A percentile compares a stretch with the other conserved stretches of the same genome.
phyloP scores from a whole-genome alignment of 306 rosid genomes.

The Dalbergia cultrata region DNA sequence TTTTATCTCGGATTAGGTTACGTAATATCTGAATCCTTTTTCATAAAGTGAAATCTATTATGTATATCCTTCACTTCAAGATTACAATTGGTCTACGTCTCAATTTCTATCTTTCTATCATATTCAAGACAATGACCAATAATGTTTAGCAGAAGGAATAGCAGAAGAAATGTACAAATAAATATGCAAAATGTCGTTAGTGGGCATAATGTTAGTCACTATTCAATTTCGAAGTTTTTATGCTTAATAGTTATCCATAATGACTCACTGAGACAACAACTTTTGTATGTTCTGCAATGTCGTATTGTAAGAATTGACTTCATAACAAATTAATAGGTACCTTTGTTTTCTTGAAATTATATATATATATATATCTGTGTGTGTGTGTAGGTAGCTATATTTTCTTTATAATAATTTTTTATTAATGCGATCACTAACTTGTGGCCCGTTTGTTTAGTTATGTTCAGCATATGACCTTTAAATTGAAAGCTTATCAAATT shows the following conservation, averaged over 20 bases:
- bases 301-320: slow-evolving; percentile 32
- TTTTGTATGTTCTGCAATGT: slow-evolving; percentile 33
- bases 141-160: slow-evolving; percentile 30
- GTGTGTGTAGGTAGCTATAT: not conserved
- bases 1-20: slow-evolving; percentile 4
- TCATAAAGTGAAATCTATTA: not conserved
- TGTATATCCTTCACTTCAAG: slow-evolving; percentile 1
- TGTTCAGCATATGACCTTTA: not conserved
- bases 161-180: not conserved
- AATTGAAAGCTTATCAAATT: not conserved
- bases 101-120: slow-evolving; percentile 3
- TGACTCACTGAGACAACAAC: slow-evolving; percentile 39
- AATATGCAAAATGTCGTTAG: not conserved
- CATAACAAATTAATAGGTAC: not conserved
- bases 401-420: not conserved
- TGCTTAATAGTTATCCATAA: not conserved
- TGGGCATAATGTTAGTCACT: slow-evolving; percentile 5
- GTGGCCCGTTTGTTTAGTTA: slow-evolving; percentile 8
- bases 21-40: not conserved
- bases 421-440: not conserved
- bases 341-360: not conserved
- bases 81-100: not conserved
- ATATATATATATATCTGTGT: too few relatives aligned
- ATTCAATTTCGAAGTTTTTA: slow-evolving; percentile 31
- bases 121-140: slow-evolving; percentile 29